These are phyloP conservation scores for Psilocybe sp. DNA, from an alignment of 768 basidiomycete species.

Conservation along the genomic window DNA sequence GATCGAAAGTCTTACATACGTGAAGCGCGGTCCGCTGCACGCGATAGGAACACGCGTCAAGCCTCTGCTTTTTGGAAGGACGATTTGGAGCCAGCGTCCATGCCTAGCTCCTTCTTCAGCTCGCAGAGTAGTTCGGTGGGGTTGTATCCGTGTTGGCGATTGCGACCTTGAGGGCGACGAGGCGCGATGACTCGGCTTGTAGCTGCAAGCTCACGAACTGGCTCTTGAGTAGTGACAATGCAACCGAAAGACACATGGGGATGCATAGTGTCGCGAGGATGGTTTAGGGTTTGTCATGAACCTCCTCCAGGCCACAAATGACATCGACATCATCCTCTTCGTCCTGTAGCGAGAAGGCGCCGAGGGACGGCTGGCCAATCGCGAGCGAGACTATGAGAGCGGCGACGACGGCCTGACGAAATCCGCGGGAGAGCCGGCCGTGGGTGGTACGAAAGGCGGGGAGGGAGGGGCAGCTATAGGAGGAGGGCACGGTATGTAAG, in stretches of 20 bases:
- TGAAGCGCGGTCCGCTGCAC: too few relatives aligned
- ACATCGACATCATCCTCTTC: slow-evolving; percentile 89
- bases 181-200: slow-evolving; percentile 86
- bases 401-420: too few relatives aligned
- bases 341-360: slow-evolving; percentile 94
- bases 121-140: slow-evolving; percentile 82
- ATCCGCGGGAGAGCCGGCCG: too few relatives aligned
- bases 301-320: slow-evolving; percentile 81
- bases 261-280: slow-evolving; percentile 85
- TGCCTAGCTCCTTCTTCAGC: slow-evolving; percentile 81
- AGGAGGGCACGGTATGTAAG: too few relatives aligned
- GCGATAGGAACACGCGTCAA: too few relatives aligned
- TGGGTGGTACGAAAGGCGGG: too few relatives aligned
- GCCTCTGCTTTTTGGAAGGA: too few relatives aligned
- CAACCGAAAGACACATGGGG: slow-evolving; percentile 87
- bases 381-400: slow-evolving; percentile 96
- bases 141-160: slow-evolving; percentile 91
- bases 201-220: slow-evolving; percentile 95
- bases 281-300: slow-evolving; percentile 92
- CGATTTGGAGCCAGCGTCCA: slow-evolving; percentile 59
- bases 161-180: slow-evolving; percentile 95
- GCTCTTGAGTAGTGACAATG: slow-evolving; percentile 90
- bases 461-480: too few relatives aligned
- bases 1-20: too few relatives aligned
- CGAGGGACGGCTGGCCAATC: slow-evolving; percentile 94